These are phyloP conservation scores for Coffea canephora DNA, from an alignment of 257 asterid species.

Conservation along the genomic window DNA sequence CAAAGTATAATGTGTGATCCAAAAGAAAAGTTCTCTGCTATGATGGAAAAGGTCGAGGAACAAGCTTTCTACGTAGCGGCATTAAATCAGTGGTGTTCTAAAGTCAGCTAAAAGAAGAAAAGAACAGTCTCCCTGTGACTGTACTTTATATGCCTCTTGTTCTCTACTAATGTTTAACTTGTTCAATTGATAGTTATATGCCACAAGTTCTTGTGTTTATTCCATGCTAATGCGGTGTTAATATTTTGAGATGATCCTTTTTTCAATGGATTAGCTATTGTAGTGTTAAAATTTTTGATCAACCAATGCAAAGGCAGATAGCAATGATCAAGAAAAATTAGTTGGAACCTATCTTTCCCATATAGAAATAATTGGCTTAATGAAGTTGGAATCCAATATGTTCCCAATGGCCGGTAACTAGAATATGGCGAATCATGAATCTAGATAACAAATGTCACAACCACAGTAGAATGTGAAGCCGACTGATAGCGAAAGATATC, in stretches of 20 bases:
- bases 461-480: background rate
- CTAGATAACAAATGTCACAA: background rate
- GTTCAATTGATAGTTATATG: background rate
- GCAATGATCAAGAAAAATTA: too few species aligned
- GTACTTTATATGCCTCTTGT: background rate
- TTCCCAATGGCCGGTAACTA: background rate
- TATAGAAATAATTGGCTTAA: too few species aligned
- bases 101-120: background rate
- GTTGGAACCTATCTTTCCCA: too few species aligned
- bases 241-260: background rate
- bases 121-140: background rate
- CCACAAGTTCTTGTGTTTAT: background rate
- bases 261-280: too few species aligned
- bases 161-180: background rate
- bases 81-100: background rate
- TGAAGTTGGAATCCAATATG: too few species aligned
- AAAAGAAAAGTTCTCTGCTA: background rate
- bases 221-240: background rate
- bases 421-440: background rate
- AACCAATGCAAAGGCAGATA: background rate
- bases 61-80: background rate
- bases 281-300: background rate
- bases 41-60: background rate
- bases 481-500: too few species aligned
- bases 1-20: background rate